Base-by-base conservation (phyloP, 768 basidiomycete genomes). In the Macrolepiota albuminosa region DNA sequence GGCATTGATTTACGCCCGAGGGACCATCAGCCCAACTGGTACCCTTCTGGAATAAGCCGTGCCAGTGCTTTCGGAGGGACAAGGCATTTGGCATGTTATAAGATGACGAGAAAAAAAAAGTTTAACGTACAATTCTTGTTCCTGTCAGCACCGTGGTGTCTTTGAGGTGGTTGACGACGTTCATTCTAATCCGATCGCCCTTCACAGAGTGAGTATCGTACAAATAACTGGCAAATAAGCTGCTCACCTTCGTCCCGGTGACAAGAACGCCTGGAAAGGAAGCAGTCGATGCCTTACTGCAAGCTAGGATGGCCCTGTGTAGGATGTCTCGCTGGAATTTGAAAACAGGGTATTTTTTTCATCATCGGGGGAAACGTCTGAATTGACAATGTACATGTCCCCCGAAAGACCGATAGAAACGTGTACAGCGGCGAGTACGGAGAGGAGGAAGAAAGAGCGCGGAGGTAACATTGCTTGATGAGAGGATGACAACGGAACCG, bases 11-110 rank as follows among this genome's bases (percentile, higher is more conserved):
- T 3, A 58, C 8, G 1, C 47, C 47, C 40, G 49, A 29, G 6
- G 57, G 57, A 10, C 57, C 57, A 21, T 58, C 57, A 7, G 57
- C 48, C 57, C 57, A 58, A 21, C 47, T 33, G 4, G 57, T 31
- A 16, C 48, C 48, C 14, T 24, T 58, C 31, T 58, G 57, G 49
- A 40, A 49, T 29, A 58, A 33, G 0, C 57, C 57, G 31, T 58
- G 57, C 57, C 57, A 58, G 6, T n/a, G n/a, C n/a, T n/a, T n/a
- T n/a, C n/a, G n/a, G n/a, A n/a, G n/a, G n/a, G n/a, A n/a, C n/a
- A n/a, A n/a, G n/a, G n/a, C n/a, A n/a, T n/a, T n/a, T n/a, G n/a
- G n/a, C n/a, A n/a, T n/a, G n/a, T n/a, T n/a, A n/a, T n/a, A n/a
- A n/a, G n/a, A n/a, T n/a, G n/a, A n/a, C n/a, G n/a, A n/a, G n/a